Conservation (phyloP, 768 basidiomycete species). For the Pilatotrama ljubarskyi region DNA sequence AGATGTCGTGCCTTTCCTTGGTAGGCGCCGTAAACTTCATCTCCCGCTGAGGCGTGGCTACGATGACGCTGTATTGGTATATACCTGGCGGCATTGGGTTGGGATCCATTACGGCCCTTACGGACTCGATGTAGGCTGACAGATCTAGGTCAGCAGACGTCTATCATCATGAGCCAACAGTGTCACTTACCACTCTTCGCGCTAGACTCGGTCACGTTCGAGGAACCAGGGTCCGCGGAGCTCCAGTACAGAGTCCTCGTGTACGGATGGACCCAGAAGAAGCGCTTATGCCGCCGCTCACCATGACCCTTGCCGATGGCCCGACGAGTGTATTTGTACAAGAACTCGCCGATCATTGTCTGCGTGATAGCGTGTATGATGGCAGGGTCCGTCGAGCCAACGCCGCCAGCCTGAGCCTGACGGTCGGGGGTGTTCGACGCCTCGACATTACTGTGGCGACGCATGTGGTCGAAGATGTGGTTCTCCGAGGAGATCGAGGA, state of each 20-base stretch:
- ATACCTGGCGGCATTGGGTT: constrained; percentile 96
- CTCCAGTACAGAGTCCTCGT: constrained; percentile 98
- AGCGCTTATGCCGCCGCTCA: constrained; percentile 86
- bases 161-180: neutral
- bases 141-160: constrained; percentile 9
- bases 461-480: constrained; percentile 49
- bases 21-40: constrained; percentile 99
- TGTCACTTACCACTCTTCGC: constrained; percentile 89
- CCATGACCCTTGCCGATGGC: constrained; percentile 89
- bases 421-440: constrained; percentile 20
- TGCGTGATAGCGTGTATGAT: constrained; percentile 98
- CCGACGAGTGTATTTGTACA: constrained; percentile 95
- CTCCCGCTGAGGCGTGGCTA: constrained; percentile 91
- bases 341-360: constrained; percentile 99
- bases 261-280: constrained; percentile 99
- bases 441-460: constrained; percentile 33
- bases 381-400: constrained; percentile 75
- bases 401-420: constrained; percentile 24
- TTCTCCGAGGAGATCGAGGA: constrained; percentile 84
- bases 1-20: constrained; percentile 95
- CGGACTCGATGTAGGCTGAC: constrained; percentile 91
- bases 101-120: constrained; percentile 88
- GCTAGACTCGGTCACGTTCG: constrained; percentile 85
- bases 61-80: constrained; percentile 88
- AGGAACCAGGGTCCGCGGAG: constrained; percentile 88